A percentile compares a stretch with the other conserved stretches of the same genome.
These are phyloP conservation scores for Phytopythium sindhum DNA, from an alignment of 352 stramenopile genomes.

Conservation along the genomic window DNA sequence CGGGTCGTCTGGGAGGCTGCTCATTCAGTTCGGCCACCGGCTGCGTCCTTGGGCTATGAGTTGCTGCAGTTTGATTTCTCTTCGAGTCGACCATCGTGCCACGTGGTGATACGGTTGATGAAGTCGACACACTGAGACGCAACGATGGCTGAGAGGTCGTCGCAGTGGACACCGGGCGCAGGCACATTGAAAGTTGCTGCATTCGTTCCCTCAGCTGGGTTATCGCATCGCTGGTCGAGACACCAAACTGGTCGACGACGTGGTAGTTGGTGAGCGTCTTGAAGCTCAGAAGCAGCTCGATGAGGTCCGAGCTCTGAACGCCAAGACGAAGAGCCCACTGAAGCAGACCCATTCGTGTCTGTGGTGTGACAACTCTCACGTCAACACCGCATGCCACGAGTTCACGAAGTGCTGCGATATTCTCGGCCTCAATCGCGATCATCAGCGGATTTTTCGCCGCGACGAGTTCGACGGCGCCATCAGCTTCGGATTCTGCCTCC, in stretches of 20 bases:
- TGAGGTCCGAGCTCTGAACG: constrained; percentile 10
- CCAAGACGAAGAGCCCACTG: constrained; percentile 32
- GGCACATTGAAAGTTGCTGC: background rate
- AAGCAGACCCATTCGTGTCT: constrained; percentile 42
- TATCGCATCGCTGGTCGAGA: constrained; percentile 29
- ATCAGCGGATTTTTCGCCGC: constrained; percentile 45
- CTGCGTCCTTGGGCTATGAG: background rate
- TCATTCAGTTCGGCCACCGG: background rate
- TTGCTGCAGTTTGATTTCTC: background rate
- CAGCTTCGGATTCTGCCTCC: background rate
- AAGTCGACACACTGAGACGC: background rate
- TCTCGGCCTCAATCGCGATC: constrained; percentile 48
- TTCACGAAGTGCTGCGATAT: constrained; percentile 38
- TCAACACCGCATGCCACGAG: constrained; percentile 49
- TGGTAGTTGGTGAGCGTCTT: constrained; percentile 8
- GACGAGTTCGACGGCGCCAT: constrained; percentile 11
- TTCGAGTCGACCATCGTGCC: background rate
- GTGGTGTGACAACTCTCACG: constrained; percentile 35
- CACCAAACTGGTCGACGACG: constrained; percentile 32
- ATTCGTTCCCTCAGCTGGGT: constrained; percentile 10
- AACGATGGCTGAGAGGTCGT: background rate
- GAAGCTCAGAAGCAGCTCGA: constrained; percentile 11
- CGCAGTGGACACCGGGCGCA: background rate
- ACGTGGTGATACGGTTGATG: background rate
- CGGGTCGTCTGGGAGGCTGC: background rate